Conservation (phyloP, 805 yeast genomes). For the Ogataea trehalophila region DNA sequence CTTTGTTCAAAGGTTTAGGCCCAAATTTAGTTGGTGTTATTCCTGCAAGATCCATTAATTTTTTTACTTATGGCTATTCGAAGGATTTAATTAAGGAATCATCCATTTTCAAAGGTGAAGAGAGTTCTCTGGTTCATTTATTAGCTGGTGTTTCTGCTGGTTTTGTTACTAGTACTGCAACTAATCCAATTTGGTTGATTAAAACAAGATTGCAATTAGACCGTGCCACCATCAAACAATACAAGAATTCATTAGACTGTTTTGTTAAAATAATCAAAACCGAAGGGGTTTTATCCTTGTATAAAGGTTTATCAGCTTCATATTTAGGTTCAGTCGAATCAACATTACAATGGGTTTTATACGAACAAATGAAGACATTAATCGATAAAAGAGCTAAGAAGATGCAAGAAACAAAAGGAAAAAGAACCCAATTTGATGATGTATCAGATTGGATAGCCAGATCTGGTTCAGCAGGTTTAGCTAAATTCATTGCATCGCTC, state of each 20-base stretch:
- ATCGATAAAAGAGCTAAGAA: conserved; percentile 48
- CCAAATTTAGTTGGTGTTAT: conserved; percentile 97
- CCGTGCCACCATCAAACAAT: conserved; percentile 55
- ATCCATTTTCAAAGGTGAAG: conserved; percentile 66
- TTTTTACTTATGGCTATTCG: conserved; percentile 93
- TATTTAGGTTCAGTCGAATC: conserved; percentile 91
- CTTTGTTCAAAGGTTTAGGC: conserved; percentile 91
- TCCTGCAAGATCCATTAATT: conserved; percentile 95
- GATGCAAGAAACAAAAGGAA: conserved; percentile 27
- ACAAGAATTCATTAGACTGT: conserved; percentile 85
- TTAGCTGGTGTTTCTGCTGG: conserved; percentile 90
- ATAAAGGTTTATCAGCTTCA: conserved; percentile 90
- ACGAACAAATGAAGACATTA: conserved; percentile 85
- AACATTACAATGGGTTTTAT: conserved; percentile 92
- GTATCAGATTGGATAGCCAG: conserved; percentile 90
- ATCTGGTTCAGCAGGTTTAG: conserved; percentile 96
- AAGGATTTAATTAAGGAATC: conserved; percentile 63
- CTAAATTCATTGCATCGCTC: conserved; percentile 88
- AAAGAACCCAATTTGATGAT: conserved; percentile 49
- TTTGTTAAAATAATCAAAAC: conserved; percentile 56
- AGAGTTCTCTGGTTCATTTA: conserved; percentile 81
- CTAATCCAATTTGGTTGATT: conserved; percentile 96
- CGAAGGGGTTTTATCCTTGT: conserved; percentile 80
- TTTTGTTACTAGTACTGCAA: conserved; percentile 87
- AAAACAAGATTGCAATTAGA: conserved; percentile 94